These are phyloP conservation scores for Lactarius trivialis DNA, from an alignment of 768 basidiomycete genomes.

Conservation along the genomic window DNA sequence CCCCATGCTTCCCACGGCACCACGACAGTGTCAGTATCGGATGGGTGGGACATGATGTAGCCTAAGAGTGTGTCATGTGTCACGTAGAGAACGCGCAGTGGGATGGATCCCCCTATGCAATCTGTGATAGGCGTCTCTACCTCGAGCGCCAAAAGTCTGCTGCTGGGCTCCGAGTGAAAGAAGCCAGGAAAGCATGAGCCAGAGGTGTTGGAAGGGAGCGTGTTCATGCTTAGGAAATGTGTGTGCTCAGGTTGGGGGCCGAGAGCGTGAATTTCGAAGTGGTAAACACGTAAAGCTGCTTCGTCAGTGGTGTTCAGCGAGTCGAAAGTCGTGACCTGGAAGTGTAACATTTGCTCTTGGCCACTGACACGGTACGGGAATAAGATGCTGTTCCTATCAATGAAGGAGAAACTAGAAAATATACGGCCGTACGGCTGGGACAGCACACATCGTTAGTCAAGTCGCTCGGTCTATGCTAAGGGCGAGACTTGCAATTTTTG, in stretches of 20 bases:
- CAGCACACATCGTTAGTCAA: neutral
- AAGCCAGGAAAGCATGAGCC: neutral
- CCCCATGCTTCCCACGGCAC: constrained; percentile 3
- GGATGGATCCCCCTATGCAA: neutral
- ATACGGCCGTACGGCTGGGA: neutral
- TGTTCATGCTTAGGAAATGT: neutral
- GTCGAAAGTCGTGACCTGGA: neutral
- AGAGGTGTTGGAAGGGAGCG: neutral
- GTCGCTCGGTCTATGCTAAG: neutral
- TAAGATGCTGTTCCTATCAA: neutral
- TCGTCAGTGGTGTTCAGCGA: neutral
- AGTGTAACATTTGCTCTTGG: neutral
- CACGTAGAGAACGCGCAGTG: neutral
- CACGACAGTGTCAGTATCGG: neutral
- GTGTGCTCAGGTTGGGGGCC: neutral
- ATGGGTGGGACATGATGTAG: neutral
- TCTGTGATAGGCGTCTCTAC: neutral
- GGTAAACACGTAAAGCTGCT: neutral
- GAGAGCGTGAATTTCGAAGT: neutral
- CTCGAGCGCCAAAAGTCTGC: neutral
- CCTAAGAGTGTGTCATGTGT: neutral
- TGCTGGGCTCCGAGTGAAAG: neutral
- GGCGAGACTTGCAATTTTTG: neutral
- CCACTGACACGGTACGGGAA: neutral
- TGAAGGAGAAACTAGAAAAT: neutral